These are phyloP conservation scores for Westerdykella aurantiaca DNA, from an alignment of 2,329 filamentous ascomycete genomes.

Conservation along the genomic window DNA sequence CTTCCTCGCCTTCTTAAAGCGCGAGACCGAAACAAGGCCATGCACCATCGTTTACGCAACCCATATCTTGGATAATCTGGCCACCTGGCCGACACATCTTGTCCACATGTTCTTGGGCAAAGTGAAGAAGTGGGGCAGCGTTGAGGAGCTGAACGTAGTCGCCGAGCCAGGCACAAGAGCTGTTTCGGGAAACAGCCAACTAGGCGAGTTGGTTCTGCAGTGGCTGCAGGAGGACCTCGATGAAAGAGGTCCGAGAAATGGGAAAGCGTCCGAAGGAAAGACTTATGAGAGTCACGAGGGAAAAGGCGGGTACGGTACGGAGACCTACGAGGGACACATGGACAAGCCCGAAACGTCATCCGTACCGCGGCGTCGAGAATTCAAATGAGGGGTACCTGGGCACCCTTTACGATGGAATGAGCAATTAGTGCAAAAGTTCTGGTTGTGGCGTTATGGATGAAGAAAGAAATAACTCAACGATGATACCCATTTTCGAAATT, in stretches of 20 bases:
- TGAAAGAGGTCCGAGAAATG: constrained; percentile 70
- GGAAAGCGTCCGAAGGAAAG: constrained; percentile 56
- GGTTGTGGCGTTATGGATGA: too few species aligned
- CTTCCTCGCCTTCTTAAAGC: constrained; percentile 80
- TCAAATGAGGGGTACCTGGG: too few species aligned
- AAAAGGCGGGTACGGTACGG: constrained; percentile 58
- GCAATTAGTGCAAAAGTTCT: too few species aligned
- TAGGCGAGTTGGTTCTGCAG: constrained; percentile 79
- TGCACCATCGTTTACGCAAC: constrained; percentile 97
- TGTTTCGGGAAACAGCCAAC: constrained; percentile 66
- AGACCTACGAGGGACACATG: constrained; percentile 35
- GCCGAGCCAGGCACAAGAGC: constrained; percentile 33
- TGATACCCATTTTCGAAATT: too few species aligned
- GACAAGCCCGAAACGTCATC: too few species aligned
- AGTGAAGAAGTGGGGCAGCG: constrained; percentile 78
- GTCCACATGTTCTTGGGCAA: constrained; percentile 90
- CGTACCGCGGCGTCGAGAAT: too few species aligned
- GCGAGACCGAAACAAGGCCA: constrained; percentile 72
- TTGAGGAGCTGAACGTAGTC: constrained; percentile 55
- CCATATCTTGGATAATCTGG: constrained; percentile 92
- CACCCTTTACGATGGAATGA: too few species aligned
- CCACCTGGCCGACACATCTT: constrained; percentile 89
- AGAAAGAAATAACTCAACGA: too few species aligned
- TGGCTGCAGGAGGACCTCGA: constrained; percentile 81
- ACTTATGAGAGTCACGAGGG: constrained; percentile 56